Conservation (phyloP, 176 grass and related monocot genomes). For the Phoenix dactylifera region DNA sequence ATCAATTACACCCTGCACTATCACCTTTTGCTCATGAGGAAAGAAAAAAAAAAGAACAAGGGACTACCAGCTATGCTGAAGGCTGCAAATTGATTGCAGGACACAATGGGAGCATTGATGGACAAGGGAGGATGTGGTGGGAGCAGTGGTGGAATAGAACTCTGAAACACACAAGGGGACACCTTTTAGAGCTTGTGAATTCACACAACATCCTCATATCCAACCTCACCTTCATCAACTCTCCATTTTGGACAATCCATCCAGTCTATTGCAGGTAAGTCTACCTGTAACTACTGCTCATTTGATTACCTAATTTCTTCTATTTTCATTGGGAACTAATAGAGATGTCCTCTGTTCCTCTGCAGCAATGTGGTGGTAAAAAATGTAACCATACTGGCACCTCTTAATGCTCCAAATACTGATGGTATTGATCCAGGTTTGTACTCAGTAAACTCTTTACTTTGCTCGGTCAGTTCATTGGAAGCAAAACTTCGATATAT, state of each 20-base stretch:
- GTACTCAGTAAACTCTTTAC: neutral
- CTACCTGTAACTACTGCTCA: neutral
- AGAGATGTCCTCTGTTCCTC: too few species aligned
- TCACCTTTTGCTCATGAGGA: too few species aligned
- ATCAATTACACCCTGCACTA: too few species aligned
- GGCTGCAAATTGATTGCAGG: conserved; percentile 26
- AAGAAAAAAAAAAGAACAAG: too few species aligned
- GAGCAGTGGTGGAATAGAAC: conserved; percentile 86
- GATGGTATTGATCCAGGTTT: conserved; percentile 96
- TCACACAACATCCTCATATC: conserved; percentile 68
- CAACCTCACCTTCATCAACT: conserved; percentile 64
- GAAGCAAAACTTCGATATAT: too few species aligned
- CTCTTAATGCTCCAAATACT: conserved; percentile 77
- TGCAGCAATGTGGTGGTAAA: conserved; percentile 78
- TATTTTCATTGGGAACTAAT: too few species aligned
- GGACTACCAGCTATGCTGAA: too few species aligned
- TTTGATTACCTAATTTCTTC: too few species aligned
- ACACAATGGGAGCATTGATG: conserved; percentile 79
- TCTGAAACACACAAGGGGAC: conserved; percentile 72
- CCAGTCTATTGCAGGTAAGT: conserved; percentile 85
- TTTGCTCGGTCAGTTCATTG: neutral
- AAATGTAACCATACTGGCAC: conserved; percentile 63
- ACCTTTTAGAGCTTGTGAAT: conserved; percentile 72
- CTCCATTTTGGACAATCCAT: conserved; percentile 97
- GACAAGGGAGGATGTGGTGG: conserved; percentile 92